Conservation (phyloP, 2,329 filamentous ascomycete genomes). For the Scytalidium sp. region DNA sequence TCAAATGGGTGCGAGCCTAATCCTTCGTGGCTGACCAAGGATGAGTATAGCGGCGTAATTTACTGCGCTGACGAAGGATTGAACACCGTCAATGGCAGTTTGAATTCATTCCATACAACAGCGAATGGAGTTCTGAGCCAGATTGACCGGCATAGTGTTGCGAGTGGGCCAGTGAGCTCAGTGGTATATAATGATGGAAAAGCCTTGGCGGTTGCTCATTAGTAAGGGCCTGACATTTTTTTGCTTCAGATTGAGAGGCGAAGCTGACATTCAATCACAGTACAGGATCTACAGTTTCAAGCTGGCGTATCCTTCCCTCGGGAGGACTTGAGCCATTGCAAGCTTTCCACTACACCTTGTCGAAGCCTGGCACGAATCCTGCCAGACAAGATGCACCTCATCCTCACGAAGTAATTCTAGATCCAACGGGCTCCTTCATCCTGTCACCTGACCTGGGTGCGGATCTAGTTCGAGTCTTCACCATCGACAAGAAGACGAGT, state of each 20-base stretch:
- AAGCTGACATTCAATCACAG: constrained; percentile 8
- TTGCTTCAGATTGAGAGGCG: not conserved
- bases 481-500: constrained; percentile 34
- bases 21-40: constrained; percentile 23
- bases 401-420: constrained; percentile 49
- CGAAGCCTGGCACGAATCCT: constrained; percentile 31
- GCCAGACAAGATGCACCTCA: constrained; percentile 43
- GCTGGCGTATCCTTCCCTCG: constrained; percentile 34
- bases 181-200: constrained; percentile 40
- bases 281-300: constrained; percentile 16
- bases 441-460: constrained; percentile 51
- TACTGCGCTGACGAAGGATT: constrained; percentile 25
- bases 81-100: constrained; percentile 11
- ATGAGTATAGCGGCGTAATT: constrained; percentile 18
- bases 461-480: constrained; percentile 46
- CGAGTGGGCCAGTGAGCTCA: constrained; percentile 31
- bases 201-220: constrained; percentile 29
- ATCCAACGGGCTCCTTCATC: constrained; percentile 48
- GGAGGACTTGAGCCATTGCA: constrained; percentile 28
- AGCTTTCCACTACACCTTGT: constrained; percentile 37
- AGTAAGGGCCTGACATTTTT: constrained; percentile 34
- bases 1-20: constrained; percentile 19
- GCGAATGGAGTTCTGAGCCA: constrained; percentile 36
- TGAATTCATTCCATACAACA: constrained; percentile 25
- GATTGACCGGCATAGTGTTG: constrained; percentile 36